Base-by-base conservation (phyloP, 129 eudicot species). In the Flaveria linearis region DNA sequence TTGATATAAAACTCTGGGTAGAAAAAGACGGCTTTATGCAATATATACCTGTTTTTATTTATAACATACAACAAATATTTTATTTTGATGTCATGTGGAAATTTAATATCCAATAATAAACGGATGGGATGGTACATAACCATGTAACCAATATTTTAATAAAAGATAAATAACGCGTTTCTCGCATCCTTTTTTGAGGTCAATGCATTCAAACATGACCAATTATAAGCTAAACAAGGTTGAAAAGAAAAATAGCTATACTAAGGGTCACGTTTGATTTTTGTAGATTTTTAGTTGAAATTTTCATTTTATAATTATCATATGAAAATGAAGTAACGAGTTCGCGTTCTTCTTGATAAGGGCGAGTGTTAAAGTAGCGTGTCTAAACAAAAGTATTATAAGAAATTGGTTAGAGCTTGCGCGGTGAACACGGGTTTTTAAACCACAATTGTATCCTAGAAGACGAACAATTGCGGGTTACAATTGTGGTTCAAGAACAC, bases 141-240 rank as follows among this genome's bases (percentile, higher is more conserved):
- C 41, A 58, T 58, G 65, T 58, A 1, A 20, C 7, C 5, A 60
- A 60, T 22, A 60, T 22, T 60, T 25, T 12, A 60, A 23, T 60
- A 60, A 60, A 11, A 3, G 39, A 60, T 28, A 28, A 62, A 26
- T 62, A 28, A 28, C 68, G 68, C 68, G 68, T 62, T 26, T 62
- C 4, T 30, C 7, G 45, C 43, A 62, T 62, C 45, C 10, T 62
- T 25, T 60, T 62, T 62, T 25, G 7, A 62, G 17, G 68, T 62
- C 45, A 62, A 61, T 26, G 68, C 42, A 61, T 61, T 61, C 68
- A 61, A 62, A 28, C 68, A 62, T 18, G 22, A 1, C 13, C 17
- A 4, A 12, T 62, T 26, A 12, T 2, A 62, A 62, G 68, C 43
- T 28, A 28, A 62, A 62, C 28, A 25, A 62, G 68, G 45, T 62